Evolutionary conservation across 2,329 filamentous ascomycete genomes (phyloP).

Genomic region (Apiospora sp.): DNA sequence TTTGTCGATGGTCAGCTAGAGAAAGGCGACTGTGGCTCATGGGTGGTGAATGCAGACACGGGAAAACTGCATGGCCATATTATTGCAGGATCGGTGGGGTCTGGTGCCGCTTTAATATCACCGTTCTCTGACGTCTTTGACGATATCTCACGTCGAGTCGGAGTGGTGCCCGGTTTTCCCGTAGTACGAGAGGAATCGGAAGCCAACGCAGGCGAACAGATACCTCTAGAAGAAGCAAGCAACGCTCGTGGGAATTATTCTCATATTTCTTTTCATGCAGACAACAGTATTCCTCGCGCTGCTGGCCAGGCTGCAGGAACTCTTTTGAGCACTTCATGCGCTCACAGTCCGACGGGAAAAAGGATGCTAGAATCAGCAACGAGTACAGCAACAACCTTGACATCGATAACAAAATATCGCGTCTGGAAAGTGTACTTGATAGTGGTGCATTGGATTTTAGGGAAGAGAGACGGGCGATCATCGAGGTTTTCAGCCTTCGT

Average conservation of each 20-base stretch:
- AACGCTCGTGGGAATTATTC: not conserved
- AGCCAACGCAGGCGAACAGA: not conserved
- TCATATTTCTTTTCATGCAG: no score
- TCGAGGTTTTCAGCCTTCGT: no score
- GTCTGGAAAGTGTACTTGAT: no score
- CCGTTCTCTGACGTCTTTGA: not conserved
- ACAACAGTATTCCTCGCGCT: no score
- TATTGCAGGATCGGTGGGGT: constrained; percentile 76
- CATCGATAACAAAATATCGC: no score
- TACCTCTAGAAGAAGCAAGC: not conserved
- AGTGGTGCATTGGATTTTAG: no score
- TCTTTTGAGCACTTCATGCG: no score
- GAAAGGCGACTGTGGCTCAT: constrained; percentile 13
- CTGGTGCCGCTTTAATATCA: constrained; percentile 68
- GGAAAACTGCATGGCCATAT: constrained; percentile 18
- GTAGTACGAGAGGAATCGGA: no score
- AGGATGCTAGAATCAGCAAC: no score
- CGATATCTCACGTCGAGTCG: not conserved
- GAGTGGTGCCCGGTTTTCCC: not conserved
- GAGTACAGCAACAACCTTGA: no score
- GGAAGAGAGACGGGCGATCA: no score
- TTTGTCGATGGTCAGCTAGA: not conserved
- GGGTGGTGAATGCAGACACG: not conserved
- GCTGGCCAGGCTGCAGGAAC: constrained; percentile 44
- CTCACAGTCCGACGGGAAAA: no score